A percentile compares a stretch with the other conserved stretches of the same genome.
Conservation (phyloP, 2,329 filamentous ascomycete genomes). For the Aspergillus transmontanensis region DNA sequence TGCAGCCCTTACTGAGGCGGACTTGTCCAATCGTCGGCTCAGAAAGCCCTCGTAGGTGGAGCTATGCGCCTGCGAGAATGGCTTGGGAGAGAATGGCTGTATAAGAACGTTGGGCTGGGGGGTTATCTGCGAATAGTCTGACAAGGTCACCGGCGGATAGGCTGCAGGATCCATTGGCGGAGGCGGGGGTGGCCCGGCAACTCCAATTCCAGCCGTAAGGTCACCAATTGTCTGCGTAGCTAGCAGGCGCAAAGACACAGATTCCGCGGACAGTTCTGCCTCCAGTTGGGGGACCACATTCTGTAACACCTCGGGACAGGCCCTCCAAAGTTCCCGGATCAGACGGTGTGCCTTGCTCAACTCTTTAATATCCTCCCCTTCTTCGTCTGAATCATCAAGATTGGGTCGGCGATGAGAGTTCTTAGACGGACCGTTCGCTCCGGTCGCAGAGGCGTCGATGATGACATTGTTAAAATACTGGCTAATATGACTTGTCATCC, state of each 20-base stretch:
- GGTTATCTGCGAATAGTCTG: conserved; percentile 54
- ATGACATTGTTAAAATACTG: conserved; percentile 98
- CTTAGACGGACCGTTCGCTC: conserved; percentile 54
- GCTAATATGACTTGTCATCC: conserved; percentile 91
- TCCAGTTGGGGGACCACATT: conserved; percentile 95
- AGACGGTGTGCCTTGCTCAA: conserved; percentile 86
- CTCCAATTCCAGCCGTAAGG: conserved; percentile 90
- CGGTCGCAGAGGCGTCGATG: conserved; percentile 73
- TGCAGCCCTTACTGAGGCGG: conserved; percentile 74
- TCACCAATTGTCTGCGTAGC: conserved; percentile 94
- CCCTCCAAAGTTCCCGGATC: conserved; percentile 90
- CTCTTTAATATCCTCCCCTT: conserved; percentile 83
- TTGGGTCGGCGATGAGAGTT: conserved; percentile 48
- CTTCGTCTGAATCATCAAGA: conserved; percentile 65
- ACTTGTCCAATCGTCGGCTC: conserved; percentile 83
- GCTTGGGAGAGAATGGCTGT: conserved; percentile 82
- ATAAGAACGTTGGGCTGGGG: conserved; percentile 66
- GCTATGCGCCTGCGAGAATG: conserved; percentile 81
- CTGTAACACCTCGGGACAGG: conserved; percentile 81
- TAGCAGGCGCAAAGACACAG: conserved; percentile 79
- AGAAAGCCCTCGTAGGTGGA: conserved; percentile 82
- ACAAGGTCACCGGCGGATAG: conserved; percentile 67
- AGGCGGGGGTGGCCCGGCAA: conserved; percentile 77
- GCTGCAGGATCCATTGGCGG: conserved; percentile 75
- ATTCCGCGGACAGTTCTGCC: conserved; percentile 87